Base-by-base conservation (phyloP, 1,139 yeast genomes). In the Lodderomyces theae region DNA sequence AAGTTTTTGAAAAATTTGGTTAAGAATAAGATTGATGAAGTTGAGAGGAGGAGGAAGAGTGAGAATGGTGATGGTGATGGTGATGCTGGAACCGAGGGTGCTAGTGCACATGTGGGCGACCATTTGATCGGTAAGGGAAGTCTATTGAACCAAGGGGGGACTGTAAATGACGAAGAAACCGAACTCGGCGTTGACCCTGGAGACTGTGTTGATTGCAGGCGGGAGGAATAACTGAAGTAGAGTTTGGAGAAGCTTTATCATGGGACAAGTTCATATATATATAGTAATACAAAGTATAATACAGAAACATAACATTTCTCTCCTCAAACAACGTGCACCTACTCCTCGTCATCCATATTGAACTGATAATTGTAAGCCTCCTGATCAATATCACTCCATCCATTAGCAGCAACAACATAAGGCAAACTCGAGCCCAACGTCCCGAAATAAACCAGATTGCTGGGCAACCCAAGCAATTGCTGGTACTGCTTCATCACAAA, bases 401-500 rank as follows among this genome's bases (percentile, higher is more conserved):
- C 74, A 45, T 61, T 61, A 11, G 53, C 51, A 15, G 63, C 59
- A 11, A 64, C 66, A 16, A 69, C 68, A 48, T 70, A 70, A 10
- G 75, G 75, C 41, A 70, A 64, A 11, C 70, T 63, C 37, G 67
- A 60, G 1, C 73, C 74, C 33, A 69, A 53, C 24, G 60, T 53
- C 2, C 76, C 76, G 48, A 69, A 70, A 48, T 64, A 61, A 33
- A 61, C 49, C 15, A 66, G 55, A 42, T 64, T 66, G 48, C 62
- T 70, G 8, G 76, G 75, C 35, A 70, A 58, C 4, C 76, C 75
- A 30, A 70, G 56, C 39, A 69, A 51, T 28, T 58, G 52, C 46
- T 69, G 74, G 51, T 68, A 69, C 46, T 70, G 75, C 46, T 69
- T 69, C 35, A 67, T 63, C 5, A 70, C 74, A 53, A 69, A 70